Evolutionary conservation across 495 filamentous ascomycete species (phyloP).

Genomic region (Penicilliopsis zonata): DNA sequence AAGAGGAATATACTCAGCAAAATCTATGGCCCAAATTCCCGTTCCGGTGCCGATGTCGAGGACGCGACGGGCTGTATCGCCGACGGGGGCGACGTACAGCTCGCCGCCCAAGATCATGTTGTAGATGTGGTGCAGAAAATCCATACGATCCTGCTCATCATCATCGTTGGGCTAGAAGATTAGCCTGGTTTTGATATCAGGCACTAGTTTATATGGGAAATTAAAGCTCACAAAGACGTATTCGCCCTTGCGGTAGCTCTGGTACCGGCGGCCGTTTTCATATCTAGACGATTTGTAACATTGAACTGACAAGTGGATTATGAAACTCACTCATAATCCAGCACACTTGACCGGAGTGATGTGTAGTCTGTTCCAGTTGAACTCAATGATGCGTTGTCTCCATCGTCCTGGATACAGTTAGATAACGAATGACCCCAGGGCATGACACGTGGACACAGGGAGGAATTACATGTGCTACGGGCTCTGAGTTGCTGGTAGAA

Average conservation of each 20-base stretch:
- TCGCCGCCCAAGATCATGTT: slow-evolving; percentile 41
- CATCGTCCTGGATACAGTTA: too few relatives aligned
- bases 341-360: too few relatives aligned
- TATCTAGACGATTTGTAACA: too few relatives aligned
- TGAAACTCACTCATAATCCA: too few relatives aligned
- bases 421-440: too few relatives aligned
- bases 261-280: slow-evolving; percentile 24
- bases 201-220: background rate
- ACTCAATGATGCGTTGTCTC: too few relatives aligned
- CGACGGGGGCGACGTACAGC: slow-evolving; percentile 48
- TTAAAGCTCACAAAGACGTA: slow-evolving; percentile 14
- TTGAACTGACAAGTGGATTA: too few relatives aligned
- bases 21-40: slow-evolving; percentile 53
- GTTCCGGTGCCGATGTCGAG: slow-evolving; percentile 60
- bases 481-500: too few relatives aligned
- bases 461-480: too few relatives aligned
- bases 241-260: slow-evolving; percentile 20
- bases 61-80: slow-evolving; percentile 40
- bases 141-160: slow-evolving; percentile 27
- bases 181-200: too few relatives aligned
- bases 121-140: slow-evolving; percentile 38
- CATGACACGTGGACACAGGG: too few relatives aligned
- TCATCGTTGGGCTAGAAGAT: slow-evolving; percentile 29
- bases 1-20: slow-evolving; percentile 24
- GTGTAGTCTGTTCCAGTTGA: too few relatives aligned